These are phyloP conservation scores for Claviceps monticola DNA, from an alignment of 2,329 filamentous ascomycete species.

Conservation along the genomic window DNA sequence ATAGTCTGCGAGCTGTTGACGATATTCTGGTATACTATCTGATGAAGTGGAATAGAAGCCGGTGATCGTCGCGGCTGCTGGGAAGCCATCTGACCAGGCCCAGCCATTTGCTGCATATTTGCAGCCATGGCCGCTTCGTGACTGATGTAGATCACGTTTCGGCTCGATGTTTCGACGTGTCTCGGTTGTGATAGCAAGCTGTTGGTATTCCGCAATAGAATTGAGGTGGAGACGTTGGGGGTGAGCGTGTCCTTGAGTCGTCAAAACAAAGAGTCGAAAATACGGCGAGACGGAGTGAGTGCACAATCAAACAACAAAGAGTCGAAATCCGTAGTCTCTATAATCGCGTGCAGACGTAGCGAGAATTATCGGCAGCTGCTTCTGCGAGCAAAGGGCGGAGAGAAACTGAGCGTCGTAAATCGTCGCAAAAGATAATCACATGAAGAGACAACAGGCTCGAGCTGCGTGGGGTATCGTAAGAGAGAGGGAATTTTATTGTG, in stretches of 20 bases:
- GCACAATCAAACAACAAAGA: not conserved
- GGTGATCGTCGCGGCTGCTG: constrained; percentile 24
- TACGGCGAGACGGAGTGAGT: not conserved
- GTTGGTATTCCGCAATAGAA: not conserved
- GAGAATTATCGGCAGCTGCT: not conserved
- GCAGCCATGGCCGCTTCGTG: constrained; percentile 40
- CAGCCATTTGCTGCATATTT: constrained; percentile 44
- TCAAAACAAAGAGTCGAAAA: not conserved
- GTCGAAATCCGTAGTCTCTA: not conserved
- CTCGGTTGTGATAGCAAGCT: not conserved
- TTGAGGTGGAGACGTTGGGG: not conserved
- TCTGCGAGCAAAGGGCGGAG: not conserved
- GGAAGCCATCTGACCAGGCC: constrained; percentile 31
- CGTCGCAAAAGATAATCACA: not conserved
- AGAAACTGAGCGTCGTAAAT: not conserved
- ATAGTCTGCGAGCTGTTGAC: constrained; percentile 18
- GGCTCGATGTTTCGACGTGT: not conserved
- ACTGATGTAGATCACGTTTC: not conserved
- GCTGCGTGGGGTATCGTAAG: not conserved
- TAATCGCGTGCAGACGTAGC: not conserved
- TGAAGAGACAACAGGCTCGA: not conserved
- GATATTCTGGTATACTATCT: constrained; percentile 27
- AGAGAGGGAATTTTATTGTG: not conserved
- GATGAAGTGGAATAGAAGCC: constrained; percentile 18
- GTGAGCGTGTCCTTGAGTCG: not conserved